Percentiles rank a stretch among this genome's conserved stretches.
These are phyloP conservation scores for Trypanosomatidae sp. DNA, from an alignment of 208 protist species.

Conservation along the genomic window DNA sequence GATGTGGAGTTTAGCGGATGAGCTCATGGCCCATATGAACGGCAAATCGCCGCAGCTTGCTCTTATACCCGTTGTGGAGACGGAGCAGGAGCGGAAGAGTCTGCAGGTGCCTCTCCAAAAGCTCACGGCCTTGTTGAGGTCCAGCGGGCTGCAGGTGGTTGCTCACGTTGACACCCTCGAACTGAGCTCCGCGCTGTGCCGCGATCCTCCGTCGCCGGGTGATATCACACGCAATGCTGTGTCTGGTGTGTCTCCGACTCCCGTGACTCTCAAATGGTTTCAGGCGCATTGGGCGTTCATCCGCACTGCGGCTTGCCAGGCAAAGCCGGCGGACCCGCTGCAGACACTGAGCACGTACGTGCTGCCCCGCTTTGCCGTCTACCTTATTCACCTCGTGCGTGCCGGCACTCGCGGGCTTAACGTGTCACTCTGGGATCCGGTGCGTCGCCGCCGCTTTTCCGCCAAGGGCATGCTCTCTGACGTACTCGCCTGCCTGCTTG, in stretches of 20 bases:
- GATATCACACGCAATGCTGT: constrained; percentile 20
- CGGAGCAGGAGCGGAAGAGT: constrained; percentile 35
- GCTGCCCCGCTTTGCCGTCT: constrained; percentile 59
- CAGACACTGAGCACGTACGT: constrained; percentile 45
- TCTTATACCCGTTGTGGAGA: constrained; percentile 59
- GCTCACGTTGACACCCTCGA: constrained; percentile 63
- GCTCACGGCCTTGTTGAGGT: constrained; percentile 31
- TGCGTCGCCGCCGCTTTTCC: constrained; percentile 44
- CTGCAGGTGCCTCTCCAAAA: constrained; percentile 32
- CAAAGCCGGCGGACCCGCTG: constrained; percentile 52
- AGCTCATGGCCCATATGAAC: constrained; percentile 52
- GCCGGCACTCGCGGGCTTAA: constrained; percentile 72
- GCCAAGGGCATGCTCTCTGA: constrained; percentile 88
- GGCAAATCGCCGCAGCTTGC: constrained; percentile 37
- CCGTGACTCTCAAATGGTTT: constrained; percentile 44
- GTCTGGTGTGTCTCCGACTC: constrained; percentile 16
- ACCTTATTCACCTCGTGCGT: constrained; percentile 83
- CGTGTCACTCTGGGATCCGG: constrained; percentile 62
- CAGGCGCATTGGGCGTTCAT: constrained; percentile 61
- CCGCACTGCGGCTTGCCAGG: constrained; percentile 60
- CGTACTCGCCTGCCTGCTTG: constrained; percentile 69
- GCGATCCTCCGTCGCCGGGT: constrained; percentile 24
- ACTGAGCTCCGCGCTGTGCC: constrained; percentile 37
- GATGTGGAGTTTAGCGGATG: constrained; percentile 52
- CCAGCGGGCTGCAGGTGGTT: constrained; percentile 59